Evolutionary conservation across 495 filamentous ascomycete genomes (phyloP), one percentile per base, ranked within the genome.

Genomic region (Pyronema domesticum): DNA sequence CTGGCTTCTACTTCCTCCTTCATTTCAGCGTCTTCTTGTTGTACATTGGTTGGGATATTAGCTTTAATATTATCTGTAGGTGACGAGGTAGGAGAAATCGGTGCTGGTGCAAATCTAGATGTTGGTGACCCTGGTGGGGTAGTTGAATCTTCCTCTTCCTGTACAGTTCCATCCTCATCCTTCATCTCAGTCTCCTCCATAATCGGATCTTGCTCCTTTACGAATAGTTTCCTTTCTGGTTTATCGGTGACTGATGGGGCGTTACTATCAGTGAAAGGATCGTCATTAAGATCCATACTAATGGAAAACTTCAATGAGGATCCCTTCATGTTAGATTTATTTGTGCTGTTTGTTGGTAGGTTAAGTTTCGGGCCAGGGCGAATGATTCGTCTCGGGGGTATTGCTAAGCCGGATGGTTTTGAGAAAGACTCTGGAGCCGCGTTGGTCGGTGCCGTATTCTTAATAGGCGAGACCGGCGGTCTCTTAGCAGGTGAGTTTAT

Each of bases 271-370:
- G 50, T 8, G 14, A 43, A 50, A 36, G 47, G 47, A 36, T 50
- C 47, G 34, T 36, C 30, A 3, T 9, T 11, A 15, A 13, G 9
- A 50, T 50, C 47, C 47, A 50, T 35, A 35, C 39, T 30, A 18
- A 47, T 47, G 45, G 50, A 53, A 34, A 40, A 53, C 37, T 53
- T 53, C 36, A 53, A 33, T 9, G 50, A 53, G 2, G 50, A 53
- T 40, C 34, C 50, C 42, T 43, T 43, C 13, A 8, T 43, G 8
- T 7, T 17, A 9, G 37, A 14, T 18, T 53, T 53, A 43, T 7
- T 18, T 13, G 11, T 2, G 18, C 3, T 51, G 48, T 23, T 36
- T n/a, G 23, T 13, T 13, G 39, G 13, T 43, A n/a, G 13, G 17
- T 43, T 43, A 17, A 13, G 39, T 43, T 30, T 30, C 23, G 23